Evolutionary conservation across 129 eudicot genomes (phyloP), one percentile per base, ranked within the genome.

Genomic region (Deinandra increscens): DNA sequence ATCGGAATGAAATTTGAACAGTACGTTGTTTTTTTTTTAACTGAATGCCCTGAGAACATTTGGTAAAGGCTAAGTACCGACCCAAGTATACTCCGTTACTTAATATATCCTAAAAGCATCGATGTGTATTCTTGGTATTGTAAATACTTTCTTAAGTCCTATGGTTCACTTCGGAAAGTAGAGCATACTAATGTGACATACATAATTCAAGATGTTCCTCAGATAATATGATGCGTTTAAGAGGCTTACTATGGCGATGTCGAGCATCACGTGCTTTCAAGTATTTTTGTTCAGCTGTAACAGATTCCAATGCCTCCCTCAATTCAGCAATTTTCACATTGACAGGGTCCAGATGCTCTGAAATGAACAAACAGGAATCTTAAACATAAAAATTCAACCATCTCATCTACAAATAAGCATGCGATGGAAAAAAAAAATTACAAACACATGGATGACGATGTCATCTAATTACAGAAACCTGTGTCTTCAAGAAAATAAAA

Each of bases 291-390:
- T 93, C 99, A 15, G 87, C 85, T 34, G 97, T 89, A 60, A 93
- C 93, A 60, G 95, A 85, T 75, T 93, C 97, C 77, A 93, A 74
- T 61, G 97, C 90, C 84, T 93, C 99, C 79, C 95, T 87, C 65
- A 93, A 78, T 80, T 93, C 90, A 73, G 99, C 97, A 78, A 93
- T 93, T 75, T 87, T 93, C 66, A 89, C 99, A 82, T 89, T 93
- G 62, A 93, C 81, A 4, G 99, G 99, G 82, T 93, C 99, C 87
- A 89, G 87, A 82, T 93, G 99, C 66, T 93, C 99, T 93, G 87
- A 67, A 72, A 66, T 58, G 11, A 68, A 31, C 6, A 20, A 45
- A 50, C 68, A 14, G 31, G 2, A 54, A 37, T 51, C 33, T 51
- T 38, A 50, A 69, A 59, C 17, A 23, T 22, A 60, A 36, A 23